These are phyloP conservation scores for Sclerotinia nivalis DNA, from an alignment of 2,329 filamentous ascomycete species.

Conservation along the genomic window DNA sequence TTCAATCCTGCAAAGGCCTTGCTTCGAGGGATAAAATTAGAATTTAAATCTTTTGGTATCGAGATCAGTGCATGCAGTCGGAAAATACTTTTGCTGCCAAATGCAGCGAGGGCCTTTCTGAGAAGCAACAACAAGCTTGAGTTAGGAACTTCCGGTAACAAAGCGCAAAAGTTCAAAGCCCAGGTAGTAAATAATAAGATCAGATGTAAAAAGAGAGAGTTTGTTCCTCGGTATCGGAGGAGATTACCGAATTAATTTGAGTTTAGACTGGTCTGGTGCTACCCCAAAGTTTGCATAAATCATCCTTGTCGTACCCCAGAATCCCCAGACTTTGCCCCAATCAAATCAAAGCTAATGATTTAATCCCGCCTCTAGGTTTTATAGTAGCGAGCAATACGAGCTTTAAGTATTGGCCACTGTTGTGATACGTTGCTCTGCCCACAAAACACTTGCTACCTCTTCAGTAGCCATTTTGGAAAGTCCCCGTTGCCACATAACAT, in stretches of 20 bases:
- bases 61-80: conserved; percentile 6
- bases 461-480: not conserved
- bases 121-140: not conserved
- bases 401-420: not conserved
- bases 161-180: not conserved
- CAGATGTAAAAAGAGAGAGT: conserved; percentile 16
- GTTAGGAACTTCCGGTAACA: not conserved
- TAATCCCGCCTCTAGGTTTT: not conserved
- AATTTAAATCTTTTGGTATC: not conserved
- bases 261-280: not conserved
- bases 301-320: conserved; percentile 17
- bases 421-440: not conserved
- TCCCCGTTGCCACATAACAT: not conserved
- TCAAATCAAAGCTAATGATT: not conserved
- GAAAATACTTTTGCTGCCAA: not conserved
- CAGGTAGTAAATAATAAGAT: not conserved
- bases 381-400: not conserved
- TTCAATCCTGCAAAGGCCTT: not conserved
- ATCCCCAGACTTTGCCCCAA: conserved; percentile 19
- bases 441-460: not conserved
- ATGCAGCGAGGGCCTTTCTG: not conserved
- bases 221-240: conserved; percentile 17
- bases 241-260: not conserved
- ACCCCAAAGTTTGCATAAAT: conserved; percentile 13
- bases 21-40: not conserved